Base-by-base conservation (phyloP, 2,329 filamentous ascomycete genomes). In the Sporothrix brasiliensis region DNA sequence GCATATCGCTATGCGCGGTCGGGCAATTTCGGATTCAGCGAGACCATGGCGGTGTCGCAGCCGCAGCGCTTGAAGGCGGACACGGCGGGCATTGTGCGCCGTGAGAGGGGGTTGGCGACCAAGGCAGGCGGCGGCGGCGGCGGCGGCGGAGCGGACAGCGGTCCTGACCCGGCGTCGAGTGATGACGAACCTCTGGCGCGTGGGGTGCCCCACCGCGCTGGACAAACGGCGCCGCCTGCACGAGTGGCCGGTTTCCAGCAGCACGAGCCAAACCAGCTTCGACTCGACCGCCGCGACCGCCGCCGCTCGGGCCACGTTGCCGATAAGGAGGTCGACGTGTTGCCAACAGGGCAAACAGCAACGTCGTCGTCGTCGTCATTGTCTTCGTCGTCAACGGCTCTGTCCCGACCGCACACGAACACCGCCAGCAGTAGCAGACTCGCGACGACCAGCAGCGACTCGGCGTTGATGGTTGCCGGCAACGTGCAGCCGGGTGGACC, bases 391-490 rank as follows among this genome's bases (percentile, higher is more conserved):
- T 27, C 68, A 4, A 47, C 13, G n/a, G n/a, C 68, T n/a, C 24
- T 24, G 27, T 34, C 14, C 7, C 44, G 16, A n/a, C 44, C 34
- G 16, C 44, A 41, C 34, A 27, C 11, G 16, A 21, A 47, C 27
- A 9, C 41, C 41, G 41, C 41, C 41, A 10, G 41, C 41, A 14
- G 41, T 14, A 6, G 41, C 10, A 10, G 41, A 30, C 27, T 30
- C 27, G 27, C 27, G 27, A 24, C 14, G n/a, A 21, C 52, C 24
- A 14, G 6, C 27, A 30, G 44, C 14, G 44, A 50, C 69, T 69
- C 75, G 11, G 67, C 74, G 0, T 39, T 77, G 10, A 61, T 76
- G 19, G 72, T 71, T 9, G 61, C 68, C 7, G 75, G 75, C 13
- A 68, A 70, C 0, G 67, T 74, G 13, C 72, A 56, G 21, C 63